Base-by-base conservation (phyloP, 495 filamentous ascomycete genomes). In the Ascobolus immersus region DNA sequence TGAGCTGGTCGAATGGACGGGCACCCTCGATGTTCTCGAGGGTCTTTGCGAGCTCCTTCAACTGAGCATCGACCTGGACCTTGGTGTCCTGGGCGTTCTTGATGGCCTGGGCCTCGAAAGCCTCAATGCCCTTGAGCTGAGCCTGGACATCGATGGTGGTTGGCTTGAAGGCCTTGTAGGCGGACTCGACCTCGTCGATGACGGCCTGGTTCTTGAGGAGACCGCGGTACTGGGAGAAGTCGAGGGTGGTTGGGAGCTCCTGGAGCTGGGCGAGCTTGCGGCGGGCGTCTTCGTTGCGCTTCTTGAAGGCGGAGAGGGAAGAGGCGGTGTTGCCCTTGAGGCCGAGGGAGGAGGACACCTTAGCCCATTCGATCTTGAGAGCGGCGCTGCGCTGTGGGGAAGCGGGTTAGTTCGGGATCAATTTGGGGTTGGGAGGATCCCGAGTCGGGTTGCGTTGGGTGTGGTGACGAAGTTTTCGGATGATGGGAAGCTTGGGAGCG, bases 201-300 rank as follows among this genome's bases (percentile, higher is more conserved):
- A 94, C 61, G 51, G 77, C 70, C 58, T 72, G 67, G 74, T 99
- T 94, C 66, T 90, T 91, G 42, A 99, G 73, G 43, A 72, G 49
- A 50, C 59, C 55, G 59, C 86, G 82, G 77, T 93, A 99, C 55
- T 79, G 64, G 40, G 68, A 54, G 61, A 94, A 93, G 68, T 99
- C 81, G 57, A 99, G 64, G 20, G 65, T 61, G 52, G 77, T 73
- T 32, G 82, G 63, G 47, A 71, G 68, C 50, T 86, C 74, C 30
- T 64, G 66, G 26, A 94, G 77, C 27, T 67, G 35, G 52, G 66
- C 64, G 21, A 94, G 62, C 60, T 80, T 82, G 59, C 89, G 82
- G 60, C 86, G 84, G 52, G 77, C 82, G 50, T 94, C 82, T 45
- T 99, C 89, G 64, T 94, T 93, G 59, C 89, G 86, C 71, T 90